phyloP scores from a whole-genome alignment of 768 basidiomycete species.

The Strobilomyces echinocephalus region DNA sequence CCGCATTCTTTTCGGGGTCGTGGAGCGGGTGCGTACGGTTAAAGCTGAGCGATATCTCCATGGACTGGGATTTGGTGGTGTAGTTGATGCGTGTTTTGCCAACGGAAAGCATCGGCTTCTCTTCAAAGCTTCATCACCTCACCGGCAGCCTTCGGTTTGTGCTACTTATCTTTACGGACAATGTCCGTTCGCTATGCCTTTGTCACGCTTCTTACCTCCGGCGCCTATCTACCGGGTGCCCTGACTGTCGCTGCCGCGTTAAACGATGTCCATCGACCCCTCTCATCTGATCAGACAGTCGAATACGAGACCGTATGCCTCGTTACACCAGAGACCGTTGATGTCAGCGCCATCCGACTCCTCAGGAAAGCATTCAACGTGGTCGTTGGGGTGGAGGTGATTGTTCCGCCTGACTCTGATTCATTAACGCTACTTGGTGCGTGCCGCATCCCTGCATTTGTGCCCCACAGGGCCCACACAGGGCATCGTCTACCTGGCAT shows the following conservation, averaged over 20 bases:
- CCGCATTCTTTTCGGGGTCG: not conserved
- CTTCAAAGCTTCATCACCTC: too few species aligned
- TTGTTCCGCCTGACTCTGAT: slow-evolving; percentile 60
- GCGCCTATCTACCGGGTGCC: slow-evolving; percentile 89
- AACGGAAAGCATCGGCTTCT: not conserved
- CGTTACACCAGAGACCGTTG: slow-evolving; percentile 90
- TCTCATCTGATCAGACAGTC: slow-evolving; percentile 42
- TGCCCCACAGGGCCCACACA: slow-evolving; percentile 3
- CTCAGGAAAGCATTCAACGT: slow-evolving; percentile 76
- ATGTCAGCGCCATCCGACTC: slow-evolving; percentile 73
- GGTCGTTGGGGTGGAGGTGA: slow-evolving; percentile 89
- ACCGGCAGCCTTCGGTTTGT: too few species aligned
- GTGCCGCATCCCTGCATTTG: slow-evolving; percentile 8
- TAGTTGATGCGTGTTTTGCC: slow-evolving; percentile 18
- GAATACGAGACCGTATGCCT: slow-evolving; percentile 77
- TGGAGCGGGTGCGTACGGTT: slow-evolving; percentile 31
- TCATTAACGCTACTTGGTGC: slow-evolving; percentile 81
- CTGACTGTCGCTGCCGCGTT: slow-evolving; percentile 83
- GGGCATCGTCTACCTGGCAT: not conserved
- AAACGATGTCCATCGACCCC: slow-evolving; percentile 57
- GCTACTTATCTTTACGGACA: slow-evolving; percentile 20
- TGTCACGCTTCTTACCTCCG: slow-evolving; percentile 88
- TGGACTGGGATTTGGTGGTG: too few species aligned
- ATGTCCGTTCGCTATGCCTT: slow-evolving; percentile 77
- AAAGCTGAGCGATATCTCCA: slow-evolving; percentile 31